Evolutionary conservation across 257 asterid genomes (phyloP).

Genomic region (Fraxinus cuspidata): DNA sequence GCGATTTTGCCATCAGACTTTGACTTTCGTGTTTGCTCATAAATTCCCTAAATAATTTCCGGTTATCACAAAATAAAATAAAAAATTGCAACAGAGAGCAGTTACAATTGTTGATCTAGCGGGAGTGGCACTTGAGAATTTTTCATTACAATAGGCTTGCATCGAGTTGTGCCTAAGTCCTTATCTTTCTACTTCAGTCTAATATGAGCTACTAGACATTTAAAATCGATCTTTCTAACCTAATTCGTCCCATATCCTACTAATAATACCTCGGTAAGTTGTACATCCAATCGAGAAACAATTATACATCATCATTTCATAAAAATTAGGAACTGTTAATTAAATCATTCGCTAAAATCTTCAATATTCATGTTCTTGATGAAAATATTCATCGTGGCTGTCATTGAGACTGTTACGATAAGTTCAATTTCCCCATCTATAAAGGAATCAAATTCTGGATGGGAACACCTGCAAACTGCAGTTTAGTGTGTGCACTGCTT

Average conservation of each 20-base stretch:
- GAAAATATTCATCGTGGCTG: neutral
- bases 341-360: neutral
- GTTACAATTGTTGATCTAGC: neutral
- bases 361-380: neutral
- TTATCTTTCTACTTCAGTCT: neutral
- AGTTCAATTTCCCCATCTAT: neutral
- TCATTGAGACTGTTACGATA: neutral
- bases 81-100: neutral
- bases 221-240: neutral
- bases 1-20: no score
- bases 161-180: neutral
- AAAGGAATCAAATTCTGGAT: neutral
- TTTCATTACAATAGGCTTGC: neutral
- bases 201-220: neutral
- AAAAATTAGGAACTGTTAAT: neutral
- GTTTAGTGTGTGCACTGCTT: neutral
- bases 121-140: neutral
- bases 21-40: neutral
- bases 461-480: conserved; percentile 4
- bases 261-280: neutral
- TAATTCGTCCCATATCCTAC: neutral
- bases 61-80: no score
- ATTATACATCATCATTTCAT: neutral
- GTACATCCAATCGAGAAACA: neutral
- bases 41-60: neutral